Evolutionary conservation across 257 asterid genomes (phyloP), one percentile per base, ranked within the genome.

Genomic region (Cordia subcordata): DNA sequence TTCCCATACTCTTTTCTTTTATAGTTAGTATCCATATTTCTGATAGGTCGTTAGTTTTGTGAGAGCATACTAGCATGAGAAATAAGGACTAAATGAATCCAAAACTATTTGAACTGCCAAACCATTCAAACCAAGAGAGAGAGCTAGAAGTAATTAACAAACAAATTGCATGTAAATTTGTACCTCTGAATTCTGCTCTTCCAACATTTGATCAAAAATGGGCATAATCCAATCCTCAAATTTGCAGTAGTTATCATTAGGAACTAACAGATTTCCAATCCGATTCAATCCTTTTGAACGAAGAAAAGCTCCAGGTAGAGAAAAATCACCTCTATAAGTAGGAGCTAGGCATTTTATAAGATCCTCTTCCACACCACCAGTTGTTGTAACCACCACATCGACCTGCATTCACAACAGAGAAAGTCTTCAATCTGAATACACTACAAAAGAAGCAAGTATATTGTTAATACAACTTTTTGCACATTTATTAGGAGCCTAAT

Each of bases 331-430:
- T 66, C 82, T 80, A 65, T 75, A 92, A 39, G 96, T 88, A 21
- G 94, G 97, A 23, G 95, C 99, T 49, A 92, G 91, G 74, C 99
- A 88, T 74, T 92, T 92, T 63, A 92, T 90, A 47, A 92, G 95
- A 76, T 92, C 97, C 75, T 92, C 99, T 74, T 92, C 99, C 12
- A 92, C 70, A 75, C 99, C 99, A 51, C 99, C 99, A 15, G 99
- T 96, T n/a, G 99, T 92, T 10, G 99, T 92, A 39, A 92, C 96
- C 60, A 92, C 78, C 13, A 88, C 99, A 75, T 86, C 96, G 55
- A 92, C 87, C 96, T 92, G 80, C 77, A 81, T 38, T 53, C 21
- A 62, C 10, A 57, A 51, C 16, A 33, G 47, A n/a, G 9, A 55
- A 49, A 19, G 19, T 35, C 12, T 32, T 13, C 11, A 11, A 18